Evolutionary conservation across 2,329 filamentous ascomycete species (phyloP), one percentile per base, ranked within the genome.

Genomic region (Fusarium keratoplasticum): DNA sequence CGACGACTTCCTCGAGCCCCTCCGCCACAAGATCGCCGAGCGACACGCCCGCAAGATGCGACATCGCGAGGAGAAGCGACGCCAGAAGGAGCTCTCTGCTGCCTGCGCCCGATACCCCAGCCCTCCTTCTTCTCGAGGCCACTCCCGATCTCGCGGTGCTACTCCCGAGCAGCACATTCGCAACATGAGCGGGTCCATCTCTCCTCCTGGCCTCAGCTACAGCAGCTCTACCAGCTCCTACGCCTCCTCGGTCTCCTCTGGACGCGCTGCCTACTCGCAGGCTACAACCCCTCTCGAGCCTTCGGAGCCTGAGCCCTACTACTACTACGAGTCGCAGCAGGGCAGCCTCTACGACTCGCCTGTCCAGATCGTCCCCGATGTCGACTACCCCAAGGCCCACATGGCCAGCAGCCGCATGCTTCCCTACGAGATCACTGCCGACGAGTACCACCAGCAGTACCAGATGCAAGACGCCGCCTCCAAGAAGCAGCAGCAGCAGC

Each of bases 1-100:
- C 44, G 95, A 98, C 77, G 90, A 90, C 47, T 98, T 98, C 88
- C 89, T 99, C 52, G 91, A 91, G 36, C 96, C 96, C 31, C 94
- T 98, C 80, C 93, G 95, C 71, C 81, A 86, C 52, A 86, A 89
- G 70, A 85, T 91, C 64, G 83, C 86, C 71, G 85, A 85, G 54
- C 84, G 86, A 79, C 84, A 89, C 76, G 82, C 83, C 63, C 86
- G 86, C 76, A 87, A 87, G 82, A 81, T 87, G 77, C 84, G 86
- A 73, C 85, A 87, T 75, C 85, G 84, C 76, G 83, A 86, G 80
- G 83, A 86, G 80, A 84, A 86, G 79, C 78, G 80, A 65, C 81
- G 81, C 66, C 83, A 84, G 73, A 81, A 83, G 72, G 81, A 84
- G 68, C 69, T 81, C 18, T 79, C 82, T 61, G 80, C 80, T 14